Conservation (phyloP, 768 basidiomycete species). For the Mycena metata region DNA sequence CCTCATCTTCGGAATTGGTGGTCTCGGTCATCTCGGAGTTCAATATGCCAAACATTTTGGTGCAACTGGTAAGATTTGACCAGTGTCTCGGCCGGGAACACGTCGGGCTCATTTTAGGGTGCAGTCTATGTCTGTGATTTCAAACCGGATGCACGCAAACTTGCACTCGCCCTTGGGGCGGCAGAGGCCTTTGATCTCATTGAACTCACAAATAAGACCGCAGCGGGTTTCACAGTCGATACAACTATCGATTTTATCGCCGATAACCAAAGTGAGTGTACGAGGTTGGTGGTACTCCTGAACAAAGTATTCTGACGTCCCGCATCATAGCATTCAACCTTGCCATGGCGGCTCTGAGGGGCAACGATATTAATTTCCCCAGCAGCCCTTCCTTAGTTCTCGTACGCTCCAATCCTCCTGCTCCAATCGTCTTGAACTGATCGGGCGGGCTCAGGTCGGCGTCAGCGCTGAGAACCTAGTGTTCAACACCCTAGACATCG, state of each 20-base stretch:
- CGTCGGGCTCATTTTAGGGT: neutral
- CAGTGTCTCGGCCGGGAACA: neutral
- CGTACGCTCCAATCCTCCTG: too few species aligned
- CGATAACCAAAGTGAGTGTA: slow-evolving; percentile 36
- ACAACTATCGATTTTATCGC: slow-evolving; percentile 40
- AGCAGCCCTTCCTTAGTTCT: too few species aligned
- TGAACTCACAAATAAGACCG: slow-evolving; percentile 29
- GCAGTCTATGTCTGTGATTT: slow-evolving; percentile 40
- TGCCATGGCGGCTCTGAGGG: slow-evolving; percentile 17
- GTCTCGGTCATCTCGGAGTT: slow-evolving; percentile 29
- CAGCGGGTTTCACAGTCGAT: slow-evolving; percentile 33
- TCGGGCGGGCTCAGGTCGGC: too few species aligned
- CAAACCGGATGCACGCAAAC: slow-evolving; percentile 35
- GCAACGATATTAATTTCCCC: slow-evolving; percentile 26
- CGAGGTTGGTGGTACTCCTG: too few species aligned
- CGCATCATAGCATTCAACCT: slow-evolving; percentile 21
- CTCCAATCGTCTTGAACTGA: too few species aligned
- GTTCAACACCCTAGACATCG: neutral
- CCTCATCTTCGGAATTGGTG: slow-evolving; percentile 31
- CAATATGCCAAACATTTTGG: slow-evolving; percentile 40
- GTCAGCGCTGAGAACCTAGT: too few species aligned
- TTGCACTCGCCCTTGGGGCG: slow-evolving; percentile 40
- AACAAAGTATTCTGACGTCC: neutral
- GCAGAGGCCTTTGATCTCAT: slow-evolving; percentile 32
- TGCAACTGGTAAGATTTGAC: slow-evolving; percentile 28